Percentiles rank a stretch among this genome's conserved stretches.
Conservation (phyloP, 73 alveolate genomes). For the Stentor coeruleus region DNA sequence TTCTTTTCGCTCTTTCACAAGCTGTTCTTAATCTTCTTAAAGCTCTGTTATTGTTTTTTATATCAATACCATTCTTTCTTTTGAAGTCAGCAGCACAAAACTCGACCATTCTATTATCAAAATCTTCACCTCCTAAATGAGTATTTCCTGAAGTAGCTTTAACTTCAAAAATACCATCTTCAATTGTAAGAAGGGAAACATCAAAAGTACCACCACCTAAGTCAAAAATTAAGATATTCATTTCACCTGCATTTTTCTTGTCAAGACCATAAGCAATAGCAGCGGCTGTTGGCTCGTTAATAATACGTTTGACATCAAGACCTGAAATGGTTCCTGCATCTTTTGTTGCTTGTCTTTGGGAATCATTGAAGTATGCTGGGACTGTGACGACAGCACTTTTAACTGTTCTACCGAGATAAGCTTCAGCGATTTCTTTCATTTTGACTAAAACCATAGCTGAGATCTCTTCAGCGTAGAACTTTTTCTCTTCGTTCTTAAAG, state of each 20-base stretch:
- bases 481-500: slow-evolving; percentile 79
- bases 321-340: slow-evolving; percentile 96
- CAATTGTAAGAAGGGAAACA: slow-evolving; percentile 81
- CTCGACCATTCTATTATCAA: slow-evolving; percentile 77
- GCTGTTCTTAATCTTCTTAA: slow-evolving; percentile 88
- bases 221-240: slow-evolving; percentile 74
- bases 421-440: slow-evolving; percentile 90
- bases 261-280: slow-evolving; percentile 90
- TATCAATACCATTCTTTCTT: slow-evolving; percentile 74
- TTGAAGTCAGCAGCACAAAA: slow-evolving; percentile 54
- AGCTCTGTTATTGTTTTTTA: slow-evolving; percentile 76
- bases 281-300: slow-evolving; percentile 95
- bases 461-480: slow-evolving; percentile 87
- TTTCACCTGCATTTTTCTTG: slow-evolving; percentile 54
- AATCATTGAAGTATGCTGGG: slow-evolving; percentile 91
- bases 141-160: slow-evolving; percentile 91
- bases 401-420: slow-evolving; percentile 65
- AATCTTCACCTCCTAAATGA: slow-evolving; percentile 95
- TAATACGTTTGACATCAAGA: slow-evolving; percentile 76
- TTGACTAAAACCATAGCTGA: slow-evolving; percentile 86
- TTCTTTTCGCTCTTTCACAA: slow-evolving; percentile 96
- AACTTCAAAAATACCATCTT: slow-evolving; percentile 89
- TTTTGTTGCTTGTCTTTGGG: slow-evolving; percentile 94
- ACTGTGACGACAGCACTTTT: slow-evolving; percentile 84
- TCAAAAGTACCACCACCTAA: slow-evolving; percentile 92